Evolutionary conservation across 495 filamentous ascomycete genomes (phyloP).

Genomic region (Tetracladium setigerum): DNA sequence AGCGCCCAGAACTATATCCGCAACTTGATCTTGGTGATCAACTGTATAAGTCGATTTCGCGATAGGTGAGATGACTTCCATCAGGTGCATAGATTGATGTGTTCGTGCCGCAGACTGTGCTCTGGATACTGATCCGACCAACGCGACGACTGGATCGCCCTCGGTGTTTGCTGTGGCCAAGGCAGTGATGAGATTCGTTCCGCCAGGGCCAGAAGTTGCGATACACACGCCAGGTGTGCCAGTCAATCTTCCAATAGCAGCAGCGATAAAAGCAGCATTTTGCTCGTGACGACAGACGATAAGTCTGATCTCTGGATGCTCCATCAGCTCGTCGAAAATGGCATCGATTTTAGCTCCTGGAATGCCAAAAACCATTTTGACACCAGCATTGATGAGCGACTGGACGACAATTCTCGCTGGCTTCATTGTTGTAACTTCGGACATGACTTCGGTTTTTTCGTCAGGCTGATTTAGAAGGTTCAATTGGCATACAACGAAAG

Average conservation of each 20-base stretch:
- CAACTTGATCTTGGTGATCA: constrained; percentile 30
- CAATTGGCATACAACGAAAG: no score
- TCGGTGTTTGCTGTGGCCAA: constrained; percentile 24
- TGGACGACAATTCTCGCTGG: constrained; percentile 30
- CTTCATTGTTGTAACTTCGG: constrained; percentile 10
- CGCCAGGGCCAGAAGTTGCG: constrained; percentile 31
- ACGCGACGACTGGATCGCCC: constrained; percentile 23
- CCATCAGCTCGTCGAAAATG: constrained; percentile 29
- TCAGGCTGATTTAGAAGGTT: no score
- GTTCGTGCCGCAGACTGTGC: constrained; percentile 26
- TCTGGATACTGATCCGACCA: constrained; percentile 27
- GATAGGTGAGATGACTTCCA: constrained; percentile 26
- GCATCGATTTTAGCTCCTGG: constrained; percentile 32
- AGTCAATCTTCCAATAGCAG: constrained; percentile 28
- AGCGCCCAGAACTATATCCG: constrained; percentile 29
- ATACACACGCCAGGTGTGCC: constrained; percentile 29
- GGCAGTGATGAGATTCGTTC: constrained; percentile 28
- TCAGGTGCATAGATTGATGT: constrained; percentile 28
- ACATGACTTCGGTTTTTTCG: not conserved
- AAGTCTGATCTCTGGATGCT: constrained; percentile 30
- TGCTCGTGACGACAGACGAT: constrained; percentile 32
- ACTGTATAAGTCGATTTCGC: constrained; percentile 23
- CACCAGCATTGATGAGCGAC: constrained; percentile 30
- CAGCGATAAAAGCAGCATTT: constrained; percentile 34
- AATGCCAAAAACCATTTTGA: constrained; percentile 30